Evolutionary conservation across 2,329 filamentous ascomycete genomes (phyloP), one percentile per base, ranked within the genome.

Genomic region (Zelopaecilomyces penicillatus): DNA sequence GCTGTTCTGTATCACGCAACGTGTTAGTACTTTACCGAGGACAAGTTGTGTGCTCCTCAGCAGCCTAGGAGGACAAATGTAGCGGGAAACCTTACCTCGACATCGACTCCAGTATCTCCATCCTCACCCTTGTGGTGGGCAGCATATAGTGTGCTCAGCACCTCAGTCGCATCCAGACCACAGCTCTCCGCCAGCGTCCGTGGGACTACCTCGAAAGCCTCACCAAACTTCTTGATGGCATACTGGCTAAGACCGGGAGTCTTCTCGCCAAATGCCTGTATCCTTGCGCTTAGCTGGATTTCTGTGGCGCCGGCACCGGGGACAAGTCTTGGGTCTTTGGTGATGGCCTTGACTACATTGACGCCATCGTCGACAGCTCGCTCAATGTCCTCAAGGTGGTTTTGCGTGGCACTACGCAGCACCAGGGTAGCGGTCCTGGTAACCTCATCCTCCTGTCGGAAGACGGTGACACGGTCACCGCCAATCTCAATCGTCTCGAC

Each of bases 401-500:
- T 98, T 69, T 97, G 91, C 5, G 93, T 98, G 19, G 93, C 93
- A 41, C 94, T 93, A 53, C 93, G 83, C 49, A 98, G 81, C 43
- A 98, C 90, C 40, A 98, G 78, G 6, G 93, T 98, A 19, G 94
- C 87, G 42, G 93, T 98, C 59, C 90, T 81, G 41, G 94, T 97
- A 44, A 83, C 78, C 57, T 95, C 88, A 60, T 88, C 83, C 66
- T 98, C 93, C 75, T 98, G 93, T 59, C 94, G 79, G 80, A 98
- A 98, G 47, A 98, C 91, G 36, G 93, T 98, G 47, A 98, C 94
- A 50, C 93, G 85, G 73, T 98, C 93, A 56, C 93, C 93, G 52
- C 93, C 93, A 63, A 98, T 97, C 69, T 98, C 93, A 37, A 94
- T 77, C 2, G 94, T 97, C 76, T 98, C 93, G 30, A 98, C 93